Evolutionary conservation across 1,284 basidiomycete genomes (phyloP).

Genomic region (Apiotrichum montevideense): DNA sequence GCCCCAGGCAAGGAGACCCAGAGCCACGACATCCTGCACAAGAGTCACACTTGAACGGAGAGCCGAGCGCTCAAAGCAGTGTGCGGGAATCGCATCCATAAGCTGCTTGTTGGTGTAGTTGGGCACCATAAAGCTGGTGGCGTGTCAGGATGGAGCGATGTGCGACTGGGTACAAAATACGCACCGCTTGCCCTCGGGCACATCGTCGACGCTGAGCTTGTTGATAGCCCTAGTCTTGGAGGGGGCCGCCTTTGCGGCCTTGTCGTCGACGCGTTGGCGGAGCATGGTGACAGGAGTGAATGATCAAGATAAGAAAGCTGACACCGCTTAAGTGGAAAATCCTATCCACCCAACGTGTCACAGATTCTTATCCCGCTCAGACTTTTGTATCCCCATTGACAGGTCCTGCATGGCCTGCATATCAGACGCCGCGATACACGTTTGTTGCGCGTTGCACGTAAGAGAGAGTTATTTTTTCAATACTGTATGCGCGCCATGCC

Average conservation of each 20-base stretch:
- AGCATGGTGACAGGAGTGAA: conserved; percentile 6
- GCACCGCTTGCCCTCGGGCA: conserved; percentile 10
- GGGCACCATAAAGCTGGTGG: conserved; percentile 38
- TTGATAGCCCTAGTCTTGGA: background rate
- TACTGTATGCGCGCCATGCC: too few species aligned
- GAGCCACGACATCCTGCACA: conserved; percentile 66
- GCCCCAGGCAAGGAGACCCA: conserved; percentile 63
- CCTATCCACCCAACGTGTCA: too few species aligned
- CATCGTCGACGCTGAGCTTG: conserved; percentile 2
- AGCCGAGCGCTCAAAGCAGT: conserved; percentile 89
- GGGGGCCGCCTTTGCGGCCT: conserved; percentile 2
- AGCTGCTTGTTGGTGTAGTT: conserved; percentile 52
- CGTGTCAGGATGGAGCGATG: too few species aligned
- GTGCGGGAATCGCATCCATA: conserved; percentile 79
- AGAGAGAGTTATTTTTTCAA: too few species aligned
- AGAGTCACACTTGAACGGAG: conserved; percentile 73
- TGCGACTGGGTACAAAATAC: background rate
- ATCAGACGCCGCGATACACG: too few species aligned
- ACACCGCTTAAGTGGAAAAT: too few species aligned
- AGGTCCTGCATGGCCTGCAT: too few species aligned
- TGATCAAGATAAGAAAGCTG: background rate
- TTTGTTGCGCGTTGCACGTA: too few species aligned
- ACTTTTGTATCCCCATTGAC: too few species aligned
- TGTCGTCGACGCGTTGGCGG: conserved; percentile 8
- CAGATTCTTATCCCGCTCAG: too few species aligned